Conservation (phyloP, 2,329 filamentous ascomycete genomes). For the Leptoxyphium fumago region DNA sequence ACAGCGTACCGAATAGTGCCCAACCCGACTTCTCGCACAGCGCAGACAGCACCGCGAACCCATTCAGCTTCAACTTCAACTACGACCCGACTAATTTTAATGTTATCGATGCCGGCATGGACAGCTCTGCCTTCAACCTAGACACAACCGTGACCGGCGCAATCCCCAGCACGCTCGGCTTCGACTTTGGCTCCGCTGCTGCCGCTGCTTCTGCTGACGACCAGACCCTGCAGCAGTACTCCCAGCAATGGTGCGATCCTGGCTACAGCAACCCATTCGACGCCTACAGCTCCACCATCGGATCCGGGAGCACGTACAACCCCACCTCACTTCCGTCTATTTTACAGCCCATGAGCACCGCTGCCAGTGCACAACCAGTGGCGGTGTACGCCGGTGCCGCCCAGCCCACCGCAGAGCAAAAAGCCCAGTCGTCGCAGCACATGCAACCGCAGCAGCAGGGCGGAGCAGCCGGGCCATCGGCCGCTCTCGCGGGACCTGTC, state of each 20-base stretch:
- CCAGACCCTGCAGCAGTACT: neutral
- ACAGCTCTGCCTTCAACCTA: conserved; percentile 18
- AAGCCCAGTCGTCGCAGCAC: neutral
- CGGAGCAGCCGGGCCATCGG: neutral
- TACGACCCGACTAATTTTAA: conserved; percentile 17
- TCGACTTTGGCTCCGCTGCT: conserved; percentile 10
- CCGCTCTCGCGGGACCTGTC: no score
- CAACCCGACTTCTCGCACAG: conserved; percentile 1
- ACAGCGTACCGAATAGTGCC: neutral
- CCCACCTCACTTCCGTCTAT: no score
- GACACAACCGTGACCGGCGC: conserved; percentile 8
- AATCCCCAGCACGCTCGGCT: conserved; percentile 5
- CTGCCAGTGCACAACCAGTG: neutral
- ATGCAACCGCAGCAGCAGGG: neutral
- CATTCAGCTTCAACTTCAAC: conserved; percentile 26
- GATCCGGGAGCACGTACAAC: neutral
- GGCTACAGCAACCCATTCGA: neutral
- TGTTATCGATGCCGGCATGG: conserved; percentile 12
- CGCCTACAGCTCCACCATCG: conserved; percentile 4
- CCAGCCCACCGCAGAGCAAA: neutral
- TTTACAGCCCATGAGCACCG: no score
- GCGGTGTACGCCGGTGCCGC: neutral
- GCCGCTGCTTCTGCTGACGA: conserved; percentile 3
- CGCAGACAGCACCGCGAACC: conserved; percentile 15
- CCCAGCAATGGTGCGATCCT: neutral